Evolutionary conservation across 2,329 filamentous ascomycete species (phyloP), one percentile per base, ranked within the genome.

Genomic region (Claviceps humidiphila): DNA sequence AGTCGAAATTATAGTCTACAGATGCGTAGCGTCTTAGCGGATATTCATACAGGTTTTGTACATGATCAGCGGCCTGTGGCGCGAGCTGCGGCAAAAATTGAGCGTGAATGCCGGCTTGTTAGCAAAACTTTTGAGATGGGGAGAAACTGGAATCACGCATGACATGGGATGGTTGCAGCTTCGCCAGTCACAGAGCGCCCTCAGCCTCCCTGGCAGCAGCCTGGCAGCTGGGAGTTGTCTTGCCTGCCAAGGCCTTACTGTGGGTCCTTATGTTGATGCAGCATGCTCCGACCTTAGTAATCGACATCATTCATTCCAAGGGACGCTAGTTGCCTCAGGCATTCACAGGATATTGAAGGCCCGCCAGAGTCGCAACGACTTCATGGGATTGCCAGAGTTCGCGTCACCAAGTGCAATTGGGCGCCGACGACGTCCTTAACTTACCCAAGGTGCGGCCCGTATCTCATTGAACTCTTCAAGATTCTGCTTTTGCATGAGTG

Each of bases 1-100:
- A 54, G 66, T 62, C 66, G 65, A 77, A 78, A 79, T 68, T 66
- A 69, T 70, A 63, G 74, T 83, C 80, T 74, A 74, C 67, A 61
- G 66, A 75, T 71, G 67, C 61, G 66, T 71, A 68, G 59, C 58
- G 60, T 60, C 68, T 72, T 66, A 72, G 61, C 62, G 66, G 72
- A 65, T 71, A 62, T 66, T 63, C 61, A 69, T 64, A 66, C 66
- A 64, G 70, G 71, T 60, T 81, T 70, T 80, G 71, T 65, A 66
- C 75, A 78, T 80, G 71, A 65, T 74, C 71, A 75, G 71, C 68
- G 62, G 63, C 67, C 68, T 72, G 65, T 68, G 67, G 65, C 67
- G 71, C 65, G 65, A 63, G 69, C 66, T 69, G 66, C 60, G 67
- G 68, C 70, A 66, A 61, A 68, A 70, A 71, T 68, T 64, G 67